These are phyloP conservation scores for Cladosporium sp. DNA, from an alignment of 2,329 filamentous ascomycete genomes.

Conservation along the genomic window DNA sequence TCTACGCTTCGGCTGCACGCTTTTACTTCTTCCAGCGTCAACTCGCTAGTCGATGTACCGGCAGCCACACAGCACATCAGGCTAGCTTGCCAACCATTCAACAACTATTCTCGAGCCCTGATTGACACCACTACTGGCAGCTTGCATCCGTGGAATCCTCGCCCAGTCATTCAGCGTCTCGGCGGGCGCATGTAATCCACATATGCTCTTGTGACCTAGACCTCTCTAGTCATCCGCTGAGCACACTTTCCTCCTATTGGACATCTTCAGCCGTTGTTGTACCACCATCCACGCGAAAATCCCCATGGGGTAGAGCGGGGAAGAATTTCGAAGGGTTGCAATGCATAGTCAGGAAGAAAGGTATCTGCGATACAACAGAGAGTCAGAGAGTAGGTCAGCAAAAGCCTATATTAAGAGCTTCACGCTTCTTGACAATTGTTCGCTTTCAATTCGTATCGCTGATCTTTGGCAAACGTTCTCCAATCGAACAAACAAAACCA, in stretches of 20 bases:
- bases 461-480: background rate
- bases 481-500: background rate
- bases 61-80: conserved; percentile 1
- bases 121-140: background rate
- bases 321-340: background rate
- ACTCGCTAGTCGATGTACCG: background rate
- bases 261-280: background rate
- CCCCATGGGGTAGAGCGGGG: conserved; percentile 12
- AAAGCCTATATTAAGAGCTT: conserved; percentile 8
- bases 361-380: conserved; percentile 2
- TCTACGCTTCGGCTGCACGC: too few relatives aligned
- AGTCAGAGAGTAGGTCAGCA: background rate
- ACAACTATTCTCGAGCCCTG: conserved; percentile 3
- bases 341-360: conserved; percentile 10
- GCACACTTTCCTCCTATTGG: background rate
- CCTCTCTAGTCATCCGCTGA: background rate
- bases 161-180: conserved; percentile 11
- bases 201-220: conserved; percentile 2
- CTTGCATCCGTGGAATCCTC: conserved; percentile 8
- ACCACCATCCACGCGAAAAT: background rate
- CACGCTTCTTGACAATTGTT: background rate
- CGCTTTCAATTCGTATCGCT: conserved; percentile 9
- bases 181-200: conserved; percentile 5
- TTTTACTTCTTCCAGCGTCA: background rate
- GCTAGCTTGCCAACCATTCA: conserved; percentile 9